Conservation (phyloP, 331 rosid species). For the Phaseolus coccineus region DNA sequence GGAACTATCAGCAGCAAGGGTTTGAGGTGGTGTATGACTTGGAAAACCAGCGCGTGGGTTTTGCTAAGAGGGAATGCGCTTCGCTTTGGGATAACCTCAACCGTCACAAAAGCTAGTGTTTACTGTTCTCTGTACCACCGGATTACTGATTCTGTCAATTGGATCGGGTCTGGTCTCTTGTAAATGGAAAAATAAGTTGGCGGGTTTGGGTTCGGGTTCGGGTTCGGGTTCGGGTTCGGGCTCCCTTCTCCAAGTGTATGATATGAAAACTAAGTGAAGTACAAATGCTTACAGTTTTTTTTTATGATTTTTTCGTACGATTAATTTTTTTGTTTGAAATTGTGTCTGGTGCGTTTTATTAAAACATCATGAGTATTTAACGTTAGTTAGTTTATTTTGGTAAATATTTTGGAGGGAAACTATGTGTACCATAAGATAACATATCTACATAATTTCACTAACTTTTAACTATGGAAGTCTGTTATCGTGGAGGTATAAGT, state of each 20-base stretch:
- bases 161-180: neutral
- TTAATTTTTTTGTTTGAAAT: neutral
- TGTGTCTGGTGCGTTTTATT: neutral
- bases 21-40: slow-evolving; percentile 88
- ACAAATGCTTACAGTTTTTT: neutral
- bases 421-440: neutral
- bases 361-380: neutral
- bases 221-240: neutral
- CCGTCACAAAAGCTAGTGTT: slow-evolving; percentile 36
- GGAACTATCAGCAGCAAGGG: slow-evolving; percentile 95
- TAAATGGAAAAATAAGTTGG: slow-evolving; percentile 32
- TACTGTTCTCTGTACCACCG: neutral
- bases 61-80: slow-evolving; percentile 81
- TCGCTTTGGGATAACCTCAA: slow-evolving; percentile 81
- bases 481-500: too few species aligned
- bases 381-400: neutral
- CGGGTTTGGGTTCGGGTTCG: neutral
- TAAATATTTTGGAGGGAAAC: neutral
- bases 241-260: neutral
- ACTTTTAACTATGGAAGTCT: neutral
- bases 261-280: slow-evolving; percentile 11
- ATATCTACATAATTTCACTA: neutral
- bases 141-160: neutral
- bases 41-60: slow-evolving; percentile 76
- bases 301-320: neutral